Percentiles rank a stretch among this genome's conserved stretches.
Evolutionary conservation across 495 filamentous ascomycete species (phyloP).

Genomic region (Clohesyomyces aquaticus): DNA sequence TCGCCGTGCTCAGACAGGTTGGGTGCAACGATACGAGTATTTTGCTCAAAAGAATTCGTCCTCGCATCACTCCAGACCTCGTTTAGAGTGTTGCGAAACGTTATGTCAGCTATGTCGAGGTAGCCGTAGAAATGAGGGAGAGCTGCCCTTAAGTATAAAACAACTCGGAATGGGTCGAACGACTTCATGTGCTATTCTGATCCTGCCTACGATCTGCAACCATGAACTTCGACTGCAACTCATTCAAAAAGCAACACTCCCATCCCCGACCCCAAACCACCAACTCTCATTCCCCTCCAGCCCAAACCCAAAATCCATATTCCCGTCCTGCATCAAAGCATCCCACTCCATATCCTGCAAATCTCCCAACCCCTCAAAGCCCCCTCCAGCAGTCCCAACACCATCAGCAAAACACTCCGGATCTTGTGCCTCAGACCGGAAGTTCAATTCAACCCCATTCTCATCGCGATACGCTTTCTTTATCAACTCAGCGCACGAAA

Average conservation of each 20-base stretch:
- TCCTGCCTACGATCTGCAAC: no score
- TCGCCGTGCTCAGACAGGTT: no score
- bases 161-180: no score
- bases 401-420: background rate
- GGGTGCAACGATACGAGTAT: no score
- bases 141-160: no score
- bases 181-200: no score
- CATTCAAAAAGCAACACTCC: background rate
- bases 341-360: constrained; percentile 19
- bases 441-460: background rate
- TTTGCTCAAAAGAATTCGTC: no score
- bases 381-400: background rate
- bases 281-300: constrained; percentile 16
- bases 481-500: background rate
- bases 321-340: constrained; percentile 14
- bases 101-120: no score
- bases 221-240: no score
- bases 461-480: background rate
- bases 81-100: no score
- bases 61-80: no score
- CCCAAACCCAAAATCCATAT: constrained; percentile 17
- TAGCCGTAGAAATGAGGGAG: no score
- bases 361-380: background rate
- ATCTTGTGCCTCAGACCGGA: background rate
- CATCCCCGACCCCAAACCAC: constrained; percentile 4